Percentiles rank a stretch among this genome's conserved stretches.
Evolutionary conservation across 148 eudicot genomes (phyloP).

Genomic region (Camellia sinensis): DNA sequence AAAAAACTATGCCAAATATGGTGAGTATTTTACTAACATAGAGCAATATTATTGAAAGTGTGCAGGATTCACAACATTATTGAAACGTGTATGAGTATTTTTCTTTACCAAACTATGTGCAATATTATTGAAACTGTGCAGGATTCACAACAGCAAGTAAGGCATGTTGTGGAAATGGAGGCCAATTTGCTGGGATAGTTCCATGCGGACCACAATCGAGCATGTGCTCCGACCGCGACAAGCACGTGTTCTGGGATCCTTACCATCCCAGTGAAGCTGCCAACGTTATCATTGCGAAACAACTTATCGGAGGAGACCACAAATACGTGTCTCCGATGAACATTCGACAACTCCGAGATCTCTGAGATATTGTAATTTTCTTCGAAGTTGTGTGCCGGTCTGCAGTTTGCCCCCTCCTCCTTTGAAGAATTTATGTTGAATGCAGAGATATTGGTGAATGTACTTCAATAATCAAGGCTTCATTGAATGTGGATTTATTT

Average conservation of each 20-base stretch:
- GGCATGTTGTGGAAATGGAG: conserved; percentile 98
- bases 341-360: conserved; percentile 68
- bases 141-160: conserved; percentile 76
- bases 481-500: no score
- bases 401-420: background rate
- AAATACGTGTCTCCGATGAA: conserved; percentile 76
- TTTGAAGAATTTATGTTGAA: background rate
- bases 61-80: conserved; percentile 62
- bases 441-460: no score
- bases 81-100: no score
- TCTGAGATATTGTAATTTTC: conserved; percentile 17
- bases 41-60: background rate
- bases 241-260: conserved; percentile 97
- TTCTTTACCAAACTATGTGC: background rate
- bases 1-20: conserved; percentile 70
- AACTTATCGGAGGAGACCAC: conserved; percentile 58
- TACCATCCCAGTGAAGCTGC: conserved; percentile 98
- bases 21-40: conserved; percentile 24
- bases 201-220: conserved; percentile 90
- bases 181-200: conserved; percentile 82
- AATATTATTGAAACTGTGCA: conserved; percentile 22
- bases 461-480: no score
- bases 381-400: background rate
- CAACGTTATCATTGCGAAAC: conserved; percentile 66
- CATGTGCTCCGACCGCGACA: conserved; percentile 70